phyloP scores from a whole-genome alignment of 2,329 filamentous ascomycete species.

The Ophiostoma sp. region DNA sequence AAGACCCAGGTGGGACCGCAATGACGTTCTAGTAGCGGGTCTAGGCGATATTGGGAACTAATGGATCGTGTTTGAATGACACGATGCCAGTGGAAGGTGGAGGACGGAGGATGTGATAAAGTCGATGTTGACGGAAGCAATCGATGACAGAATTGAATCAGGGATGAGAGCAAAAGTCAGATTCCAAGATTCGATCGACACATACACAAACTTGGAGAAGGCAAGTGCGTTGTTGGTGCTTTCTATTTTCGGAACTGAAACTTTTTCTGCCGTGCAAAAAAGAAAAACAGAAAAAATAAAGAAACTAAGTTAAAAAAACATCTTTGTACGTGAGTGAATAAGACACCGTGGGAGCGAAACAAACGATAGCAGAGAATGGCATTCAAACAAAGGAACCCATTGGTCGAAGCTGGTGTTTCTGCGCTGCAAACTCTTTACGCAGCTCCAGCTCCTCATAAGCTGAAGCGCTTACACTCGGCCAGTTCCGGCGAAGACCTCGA shows the following conservation, averaged over 20 bases:
- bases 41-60: slow-evolving; percentile 11
- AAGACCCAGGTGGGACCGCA: background rate
- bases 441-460: background rate
- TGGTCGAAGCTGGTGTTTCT: background rate
- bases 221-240: background rate
- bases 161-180: background rate
- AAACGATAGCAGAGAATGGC: background rate
- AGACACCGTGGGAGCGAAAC: background rate
- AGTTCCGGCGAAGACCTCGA: background rate
- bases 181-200: background rate
- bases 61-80: background rate
- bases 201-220: background rate
- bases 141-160: background rate
- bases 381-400: background rate
- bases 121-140: background rate
- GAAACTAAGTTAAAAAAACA: too few species aligned
- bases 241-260: background rate
- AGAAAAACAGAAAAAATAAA: too few species aligned
- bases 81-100: too few species aligned
- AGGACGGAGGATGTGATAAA: background rate
- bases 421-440: background rate
- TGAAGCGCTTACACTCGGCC: background rate
- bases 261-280: background rate
- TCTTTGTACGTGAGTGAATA: background rate
- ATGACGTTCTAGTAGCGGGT: background rate